phyloP scores from a whole-genome alignment of 371 early-diverging fungal species.

The Mortierella sp. region DNA sequence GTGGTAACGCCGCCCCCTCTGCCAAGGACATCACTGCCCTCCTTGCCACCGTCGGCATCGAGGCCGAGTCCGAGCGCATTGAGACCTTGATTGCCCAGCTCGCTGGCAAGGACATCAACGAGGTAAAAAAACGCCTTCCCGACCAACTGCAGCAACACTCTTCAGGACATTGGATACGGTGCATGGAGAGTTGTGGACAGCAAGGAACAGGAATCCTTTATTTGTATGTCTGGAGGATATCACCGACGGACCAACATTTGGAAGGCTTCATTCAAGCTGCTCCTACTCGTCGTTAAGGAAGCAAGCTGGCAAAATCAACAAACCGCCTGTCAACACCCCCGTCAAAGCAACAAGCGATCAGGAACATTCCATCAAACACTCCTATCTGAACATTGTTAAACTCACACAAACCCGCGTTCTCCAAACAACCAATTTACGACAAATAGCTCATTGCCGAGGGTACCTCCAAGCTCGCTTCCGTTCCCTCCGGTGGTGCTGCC shows the following conservation, averaged over 20 bases:
- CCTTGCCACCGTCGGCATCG: constrained; percentile 94
- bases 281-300: no score
- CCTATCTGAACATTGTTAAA: no score
- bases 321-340: no score
- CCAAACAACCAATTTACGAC: neutral
- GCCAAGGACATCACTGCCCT: constrained; percentile 87
- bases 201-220: no score
- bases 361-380: neutral
- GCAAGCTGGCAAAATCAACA: no score
- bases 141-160: neutral
- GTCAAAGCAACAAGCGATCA: no score
- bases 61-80: constrained; percentile 87
- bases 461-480: constrained; percentile 91
- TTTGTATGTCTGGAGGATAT: no score
- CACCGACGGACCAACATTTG: no score
- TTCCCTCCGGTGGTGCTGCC: constrained; percentile 91
- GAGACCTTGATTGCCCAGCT: constrained; percentile 85
- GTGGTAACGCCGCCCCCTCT: constrained; percentile 89
- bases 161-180: no score
- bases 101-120: constrained; percentile 89
- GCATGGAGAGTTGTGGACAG: no score
- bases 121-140: no score
- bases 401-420: neutral
- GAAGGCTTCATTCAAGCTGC: no score
- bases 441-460: constrained; percentile 94